Percentiles rank a stretch among this genome's conserved stretches.
These are phyloP conservation scores for Xenoacremonium recifei DNA, from an alignment of 2,329 filamentous ascomycete genomes.

Conservation along the genomic window DNA sequence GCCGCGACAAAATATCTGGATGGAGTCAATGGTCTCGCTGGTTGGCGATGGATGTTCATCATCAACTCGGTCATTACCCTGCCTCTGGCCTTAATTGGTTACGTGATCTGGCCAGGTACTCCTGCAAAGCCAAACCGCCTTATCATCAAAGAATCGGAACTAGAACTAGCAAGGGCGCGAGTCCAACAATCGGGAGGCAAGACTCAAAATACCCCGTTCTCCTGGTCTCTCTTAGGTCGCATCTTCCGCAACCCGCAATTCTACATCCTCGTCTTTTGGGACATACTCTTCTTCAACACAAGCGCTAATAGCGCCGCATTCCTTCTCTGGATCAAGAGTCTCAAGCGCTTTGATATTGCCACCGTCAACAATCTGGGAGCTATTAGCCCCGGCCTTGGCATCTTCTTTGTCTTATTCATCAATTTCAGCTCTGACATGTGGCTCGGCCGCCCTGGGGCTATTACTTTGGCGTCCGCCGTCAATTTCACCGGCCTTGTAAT, in stretches of 20 bases:
- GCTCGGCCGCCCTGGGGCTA: conserved; percentile 14
- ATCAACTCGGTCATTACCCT: conserved; percentile 18
- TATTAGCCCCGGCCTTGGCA: conserved; percentile 16
- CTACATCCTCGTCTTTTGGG: conserved; percentile 14
- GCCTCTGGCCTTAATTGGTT: conserved; percentile 14
- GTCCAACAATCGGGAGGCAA: conserved; percentile 8
- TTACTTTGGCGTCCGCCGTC: conserved; percentile 13
- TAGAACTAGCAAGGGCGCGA: conserved; percentile 7
- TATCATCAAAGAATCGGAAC: conserved; percentile 6
- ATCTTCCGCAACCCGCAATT: conserved; percentile 15
- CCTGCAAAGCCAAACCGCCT: conserved; percentile 13
- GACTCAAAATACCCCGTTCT: conserved; percentile 12
- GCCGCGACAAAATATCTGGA: conserved; percentile 15
- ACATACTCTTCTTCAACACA: conserved; percentile 17
- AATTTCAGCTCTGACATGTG: conserved; percentile 22
- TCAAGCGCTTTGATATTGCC: conserved; percentile 10
- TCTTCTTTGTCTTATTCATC: conserved; percentile 18
- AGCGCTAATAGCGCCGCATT: conserved; percentile 15
- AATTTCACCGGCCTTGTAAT: conserved; percentile 17
- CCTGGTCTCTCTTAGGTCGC: conserved; percentile 4
- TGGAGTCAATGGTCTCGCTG: conserved; percentile 9
- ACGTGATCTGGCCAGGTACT: conserved; percentile 17
- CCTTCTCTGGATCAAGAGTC: conserved; percentile 18
- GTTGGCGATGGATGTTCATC: conserved; percentile 18
- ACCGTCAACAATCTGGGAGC: conserved; percentile 15